Base-by-base conservation (phyloP, 1,284 basidiomycete genomes). In the Apiotrichum porosum region DNA sequence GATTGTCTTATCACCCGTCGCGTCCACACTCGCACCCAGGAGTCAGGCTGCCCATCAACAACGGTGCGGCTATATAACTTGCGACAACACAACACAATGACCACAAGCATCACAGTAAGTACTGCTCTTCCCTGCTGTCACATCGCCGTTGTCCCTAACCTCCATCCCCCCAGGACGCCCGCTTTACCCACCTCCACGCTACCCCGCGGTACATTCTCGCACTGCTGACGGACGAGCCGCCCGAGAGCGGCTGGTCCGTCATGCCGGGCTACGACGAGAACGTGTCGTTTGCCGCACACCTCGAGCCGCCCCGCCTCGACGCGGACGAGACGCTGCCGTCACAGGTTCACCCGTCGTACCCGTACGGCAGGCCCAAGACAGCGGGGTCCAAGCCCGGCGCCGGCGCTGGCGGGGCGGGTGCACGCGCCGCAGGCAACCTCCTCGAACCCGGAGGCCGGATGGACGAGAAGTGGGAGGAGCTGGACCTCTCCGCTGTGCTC, bases 221-320 rank as follows among this genome's bases (percentile, higher is more conserved):
- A 3, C 52, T 71, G 9, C 49, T 55, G 14, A 63, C 65, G 33
- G 68, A 71, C 47, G 60, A 64, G 21, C 56, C 62, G 5, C 61
- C 68, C 3, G 65, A 70, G 43, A 63, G 62, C 33, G 65, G 64
- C 30, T 69, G 67, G 67, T 54, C 54, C 39, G 66, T 70, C 23
- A 70, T 71, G 69, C 69, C 69, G 14, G 69, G 69, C 10, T 71
- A 57, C 49, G 69, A 69, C 53, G 61, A 69, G 41, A 49, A 65
- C 21, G 43, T 67, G 3, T 40, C 51, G 18, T 56, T 65, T 33
- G 58, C 60, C 1, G 10, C 26, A 9, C 40, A 57, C 34, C 62
- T 61, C 32, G 60, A 63, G 34, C 65, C 65, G 10, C 66, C 66
- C 6, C 40, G 59, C 3, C 30, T 60, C 13, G 69, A 69, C 47